Percentiles rank a stretch among this genome's conserved stretches.
Conservation (phyloP, 2,329 filamentous ascomycete species). For the Apiospora koreana region DNA sequence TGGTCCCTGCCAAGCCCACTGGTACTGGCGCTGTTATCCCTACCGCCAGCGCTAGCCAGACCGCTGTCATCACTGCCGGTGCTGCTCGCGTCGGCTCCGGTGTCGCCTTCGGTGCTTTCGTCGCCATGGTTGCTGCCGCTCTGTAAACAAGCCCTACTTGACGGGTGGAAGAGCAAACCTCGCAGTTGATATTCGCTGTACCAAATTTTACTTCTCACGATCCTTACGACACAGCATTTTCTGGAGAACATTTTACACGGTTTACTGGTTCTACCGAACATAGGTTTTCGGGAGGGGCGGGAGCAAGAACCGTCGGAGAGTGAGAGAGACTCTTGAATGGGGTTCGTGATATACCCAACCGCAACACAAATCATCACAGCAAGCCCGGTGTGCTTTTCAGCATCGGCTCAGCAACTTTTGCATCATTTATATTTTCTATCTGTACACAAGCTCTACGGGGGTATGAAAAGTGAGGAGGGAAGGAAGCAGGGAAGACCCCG, state of each 20-base stretch:
- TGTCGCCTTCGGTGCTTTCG: conserved; percentile 47
- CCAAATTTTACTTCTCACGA: conserved; percentile 52
- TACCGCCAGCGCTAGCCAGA: conserved; percentile 17
- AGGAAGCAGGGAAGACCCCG: not conserved
- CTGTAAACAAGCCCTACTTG: too few species aligned
- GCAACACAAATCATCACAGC: not conserved
- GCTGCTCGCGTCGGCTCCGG: conserved; percentile 40
- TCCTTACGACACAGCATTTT: conserved; percentile 47
- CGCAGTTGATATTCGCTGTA: not conserved
- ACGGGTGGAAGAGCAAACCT: not conserved
- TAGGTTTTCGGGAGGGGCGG: not conserved
- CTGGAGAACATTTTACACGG: not conserved
- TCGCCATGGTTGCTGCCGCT: conserved; percentile 45
- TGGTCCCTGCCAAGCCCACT: conserved; percentile 37
- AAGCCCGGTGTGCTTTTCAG: not conserved
- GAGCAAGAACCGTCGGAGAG: not conserved
- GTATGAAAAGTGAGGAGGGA: not conserved
- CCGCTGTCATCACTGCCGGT: conserved; percentile 33
- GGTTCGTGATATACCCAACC: conserved; percentile 3
- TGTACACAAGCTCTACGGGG: conserved; percentile 1
- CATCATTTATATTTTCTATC: not conserved
- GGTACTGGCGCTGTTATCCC: conserved; percentile 33
- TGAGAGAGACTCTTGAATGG: not conserved
- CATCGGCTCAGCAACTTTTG: not conserved
- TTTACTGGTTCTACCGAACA: conserved; percentile 10